Base-by-base conservation (phyloP, 331 rosid species). In the Acacia pycnantha region DNA sequence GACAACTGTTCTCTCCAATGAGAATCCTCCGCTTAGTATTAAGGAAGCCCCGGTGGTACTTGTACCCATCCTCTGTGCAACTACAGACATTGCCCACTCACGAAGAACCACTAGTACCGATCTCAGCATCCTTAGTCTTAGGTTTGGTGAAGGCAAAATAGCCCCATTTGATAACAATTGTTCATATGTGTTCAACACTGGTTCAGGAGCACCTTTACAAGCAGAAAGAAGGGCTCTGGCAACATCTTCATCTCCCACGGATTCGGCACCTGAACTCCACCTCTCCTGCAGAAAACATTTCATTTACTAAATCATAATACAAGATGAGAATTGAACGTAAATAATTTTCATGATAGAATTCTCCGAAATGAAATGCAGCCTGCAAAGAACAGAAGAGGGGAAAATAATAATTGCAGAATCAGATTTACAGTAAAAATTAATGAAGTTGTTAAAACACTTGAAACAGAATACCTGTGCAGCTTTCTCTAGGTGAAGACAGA, bases 161-260 rank as follows among this genome's bases (percentile, higher is more conserved):
- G 95, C 97, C 70, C 99, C 97, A 65, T 86, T 92, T 56, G 97
- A 89, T 80, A 96, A 83, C 84, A 96, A 84, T 83, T 92, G 97
- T 73, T 96, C 97, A 24, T 96, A 96, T 83, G 97, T 86, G 76
- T 90, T 96, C 91, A 92, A 73, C 46, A 96, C 97, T 67, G 97
- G 99, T 86, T 96, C 99, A 27, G 93, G 91, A 54, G 99, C 97
- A 79, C 97, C 97, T 89, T 92, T 96, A 86, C 99, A 96, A 58
- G 96, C 97, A 84, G 91, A 91, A 77, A 96, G 91, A 81, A 96
- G 92, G 77, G 97, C 95, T 83, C 98, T 96, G 50, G 97, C 91
- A 84, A 96, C 89, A 77, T 96, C 99, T 84, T 96, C 99, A 78
- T 91, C 98, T 77, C 99, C 98, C 73, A 96, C 90, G 3, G 92